Base-by-base conservation (phyloP, 371 early-diverging fungal species). In the Mucor saturninus region DNA sequence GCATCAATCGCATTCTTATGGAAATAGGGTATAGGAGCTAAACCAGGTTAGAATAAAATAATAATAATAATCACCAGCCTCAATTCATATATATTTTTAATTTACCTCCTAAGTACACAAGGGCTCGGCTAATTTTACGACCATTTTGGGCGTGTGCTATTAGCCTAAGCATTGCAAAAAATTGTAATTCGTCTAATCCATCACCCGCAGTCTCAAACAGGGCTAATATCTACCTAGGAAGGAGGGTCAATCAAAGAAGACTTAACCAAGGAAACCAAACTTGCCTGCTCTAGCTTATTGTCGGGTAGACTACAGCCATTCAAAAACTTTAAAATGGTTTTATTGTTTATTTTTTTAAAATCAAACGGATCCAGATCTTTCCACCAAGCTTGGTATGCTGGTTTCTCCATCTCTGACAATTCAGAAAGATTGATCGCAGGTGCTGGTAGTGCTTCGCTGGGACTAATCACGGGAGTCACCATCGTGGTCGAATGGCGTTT, bases 111-210 rank as follows among this genome's bases (percentile, higher is more conserved):
- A 81, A 54, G 59, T 68, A 74, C 9, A 81, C 73, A 49, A 81
- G 59, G 49, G 78, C 79, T 37, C 65, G 73, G 52, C 74, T 76
- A 29, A 81, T 66, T 43, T 68, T 68, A 14, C 81, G 74, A 31
- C 81, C 81, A 68, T 76, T 76, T 62, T 81, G 81, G 26, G 79
- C 81, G 72, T 81, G 81, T 8, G 77, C 76, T 62, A 78, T 72
- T 13, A 81, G 60, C 43, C 81, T 65, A 13, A 81, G 62, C 68
- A 81, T 73, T 32, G 81, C 81, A 66, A 76, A 78, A 45, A 81
- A 78, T 48, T 78, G 79, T 31, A 61, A 38, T 31, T 76, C 75
- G 11, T 54, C 64, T 37, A 80, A 49, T 38, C 72, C 77, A 52
- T 73, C 72, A 2, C 61, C 64, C 2, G 74, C 73, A 59, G 70